These are phyloP conservation scores for Aegilops longissima DNA, from an alignment of 176 grass and related monocot genomes.

Conservation along the genomic window DNA sequence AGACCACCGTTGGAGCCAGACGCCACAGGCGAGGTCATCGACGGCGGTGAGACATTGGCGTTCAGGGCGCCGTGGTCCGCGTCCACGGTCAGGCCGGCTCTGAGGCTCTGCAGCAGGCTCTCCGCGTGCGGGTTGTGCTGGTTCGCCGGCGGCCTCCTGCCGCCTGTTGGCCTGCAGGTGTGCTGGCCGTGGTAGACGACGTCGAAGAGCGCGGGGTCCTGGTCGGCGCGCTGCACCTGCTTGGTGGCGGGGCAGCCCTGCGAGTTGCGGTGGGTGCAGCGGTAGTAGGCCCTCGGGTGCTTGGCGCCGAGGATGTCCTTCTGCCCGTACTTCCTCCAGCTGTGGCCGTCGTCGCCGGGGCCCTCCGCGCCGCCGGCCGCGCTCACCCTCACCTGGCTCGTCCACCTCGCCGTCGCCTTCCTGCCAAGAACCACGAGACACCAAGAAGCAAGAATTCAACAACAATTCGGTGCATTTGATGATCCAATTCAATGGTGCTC, in stretches of 20 bases:
- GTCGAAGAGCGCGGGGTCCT: conserved; percentile 67
- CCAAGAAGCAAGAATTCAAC: neutral
- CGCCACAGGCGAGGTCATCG: conserved; percentile 47
- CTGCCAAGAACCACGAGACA: conserved; percentile 9
- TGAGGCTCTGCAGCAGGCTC: conserved; percentile 47
- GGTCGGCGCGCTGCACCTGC: conserved; percentile 84
- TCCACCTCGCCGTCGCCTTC: conserved; percentile 60
- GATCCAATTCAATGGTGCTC: neutral
- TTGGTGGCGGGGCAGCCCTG: conserved; percentile 72
- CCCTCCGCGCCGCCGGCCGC: conserved; percentile 35
- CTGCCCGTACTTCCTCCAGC: conserved; percentile 92
- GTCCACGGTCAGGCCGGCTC: conserved; percentile 48
- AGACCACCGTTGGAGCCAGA: conserved; percentile 50
- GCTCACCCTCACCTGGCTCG: conserved; percentile 51
- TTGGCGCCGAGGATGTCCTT: conserved; percentile 89
- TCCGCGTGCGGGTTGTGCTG: conserved; percentile 36
- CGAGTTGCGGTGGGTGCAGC: conserved; percentile 86
- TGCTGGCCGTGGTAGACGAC: conserved; percentile 77
- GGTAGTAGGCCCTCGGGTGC: conserved; percentile 79
- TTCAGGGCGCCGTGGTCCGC: neutral
- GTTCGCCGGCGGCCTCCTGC: neutral
- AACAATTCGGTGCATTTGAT: neutral
- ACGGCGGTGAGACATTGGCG: conserved; percentile 10
- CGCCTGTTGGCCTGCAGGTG: conserved; percentile 42
- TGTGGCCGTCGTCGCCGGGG: conserved; percentile 59